Evolutionary conservation across 768 basidiomycete genomes (phyloP).

Genomic region (Trametopsis cervina): DNA sequence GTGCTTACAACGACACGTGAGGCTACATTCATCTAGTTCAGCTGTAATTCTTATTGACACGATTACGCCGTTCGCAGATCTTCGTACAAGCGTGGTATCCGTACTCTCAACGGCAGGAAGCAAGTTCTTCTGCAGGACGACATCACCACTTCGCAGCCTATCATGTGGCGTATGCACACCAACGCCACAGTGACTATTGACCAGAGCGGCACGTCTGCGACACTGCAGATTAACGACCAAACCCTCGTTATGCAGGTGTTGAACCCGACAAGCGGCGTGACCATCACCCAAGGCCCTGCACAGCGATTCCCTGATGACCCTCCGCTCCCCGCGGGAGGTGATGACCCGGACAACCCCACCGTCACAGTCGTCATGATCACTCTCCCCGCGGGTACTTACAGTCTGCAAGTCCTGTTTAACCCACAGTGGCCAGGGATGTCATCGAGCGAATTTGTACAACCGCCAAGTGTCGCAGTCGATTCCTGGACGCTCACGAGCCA

Average conservation of each 20-base stretch:
- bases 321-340: conserved; percentile 44
- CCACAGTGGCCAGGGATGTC: conserved; percentile 85
- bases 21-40: conserved; percentile 20
- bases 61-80: conserved; percentile 31
- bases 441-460: conserved; percentile 56
- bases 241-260: conserved; percentile 61
- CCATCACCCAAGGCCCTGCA: conserved; percentile 51
- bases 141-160: conserved; percentile 45
- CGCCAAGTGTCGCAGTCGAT: conserved; percentile 60
- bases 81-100: conserved; percentile 78
- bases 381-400: conserved; percentile 61
- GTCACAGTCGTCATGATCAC: conserved; percentile 77
- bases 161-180: conserved; percentile 95
- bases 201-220: conserved; percentile 58
- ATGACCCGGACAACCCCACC: conserved; percentile 70
- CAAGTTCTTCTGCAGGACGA: conserved; percentile 96
- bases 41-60: conserved; percentile 13
- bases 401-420: conserved; percentile 80
- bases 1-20: conserved; percentile 71
- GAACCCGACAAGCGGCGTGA: conserved; percentile 57
- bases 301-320: conserved; percentile 55
- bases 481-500: conserved; percentile 80
- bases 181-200: conserved; percentile 74
- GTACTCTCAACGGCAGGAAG: conserved; percentile 71
- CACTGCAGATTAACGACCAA: conserved; percentile 63